phyloP scores from a whole-genome alignment of 805 yeast species.

The Suhomyces canberraensis region DNA sequence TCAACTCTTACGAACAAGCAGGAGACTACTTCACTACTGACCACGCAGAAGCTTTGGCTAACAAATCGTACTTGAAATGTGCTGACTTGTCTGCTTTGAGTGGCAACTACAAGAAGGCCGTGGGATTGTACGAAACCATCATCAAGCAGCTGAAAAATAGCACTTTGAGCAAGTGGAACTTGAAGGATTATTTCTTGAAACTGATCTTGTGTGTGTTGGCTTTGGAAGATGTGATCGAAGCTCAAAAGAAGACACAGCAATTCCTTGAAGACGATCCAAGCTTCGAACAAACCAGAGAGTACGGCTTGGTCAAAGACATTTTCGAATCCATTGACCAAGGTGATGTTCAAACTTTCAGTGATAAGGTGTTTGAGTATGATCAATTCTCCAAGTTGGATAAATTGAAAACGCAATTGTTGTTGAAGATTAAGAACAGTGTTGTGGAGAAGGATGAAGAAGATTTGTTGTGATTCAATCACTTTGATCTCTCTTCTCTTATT shows the following conservation, averaged over 20 bases:
- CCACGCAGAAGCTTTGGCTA: constrained; percentile 86
- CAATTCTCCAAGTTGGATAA: constrained; percentile 86
- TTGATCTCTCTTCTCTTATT: too few relatives aligned
- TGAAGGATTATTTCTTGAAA: constrained; percentile 88
- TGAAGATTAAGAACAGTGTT: constrained; percentile 74
- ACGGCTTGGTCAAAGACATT: constrained; percentile 59
- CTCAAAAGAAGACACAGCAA: constrained; percentile 63
- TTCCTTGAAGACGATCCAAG: constrained; percentile 70
- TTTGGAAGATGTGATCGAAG: constrained; percentile 82
- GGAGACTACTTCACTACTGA: constrained; percentile 96
- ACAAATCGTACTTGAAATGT: constrained; percentile 81
- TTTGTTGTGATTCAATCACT: constrained; percentile 34
- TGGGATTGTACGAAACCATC: constrained; percentile 71
- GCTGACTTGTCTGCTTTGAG: constrained; percentile 77
- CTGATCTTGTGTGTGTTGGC: constrained; percentile 81
- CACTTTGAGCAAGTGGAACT: constrained; percentile 79
- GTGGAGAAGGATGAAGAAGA: constrained; percentile 71
- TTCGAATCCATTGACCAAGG: constrained; percentile 75
- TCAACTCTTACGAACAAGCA: constrained; percentile 80
- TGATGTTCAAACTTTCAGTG: constrained; percentile 72
- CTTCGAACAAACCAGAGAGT: constrained; percentile 76
- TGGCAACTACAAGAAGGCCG: constrained; percentile 74
- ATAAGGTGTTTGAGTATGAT: constrained; percentile 76
- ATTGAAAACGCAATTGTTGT: constrained; percentile 80
- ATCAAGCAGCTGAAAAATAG: constrained; percentile 74